These are phyloP conservation scores for Pontederia paniculata DNA, from an alignment of 176 grass and related monocot genomes.

Conservation along the genomic window DNA sequence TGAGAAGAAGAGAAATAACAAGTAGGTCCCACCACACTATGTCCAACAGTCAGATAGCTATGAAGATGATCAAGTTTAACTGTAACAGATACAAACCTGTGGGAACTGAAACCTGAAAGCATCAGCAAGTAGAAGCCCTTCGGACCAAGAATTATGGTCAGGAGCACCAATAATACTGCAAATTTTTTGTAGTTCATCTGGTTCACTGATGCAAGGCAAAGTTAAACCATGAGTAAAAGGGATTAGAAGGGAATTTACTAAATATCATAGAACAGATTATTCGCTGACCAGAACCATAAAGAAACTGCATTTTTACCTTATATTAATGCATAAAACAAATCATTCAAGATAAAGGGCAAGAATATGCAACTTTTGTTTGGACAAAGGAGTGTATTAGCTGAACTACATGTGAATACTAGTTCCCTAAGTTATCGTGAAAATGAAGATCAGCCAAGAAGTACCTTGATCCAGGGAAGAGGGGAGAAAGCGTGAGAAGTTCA, in stretches of 20 bases:
- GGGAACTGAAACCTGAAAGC: constrained; percentile 84
- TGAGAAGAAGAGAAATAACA: not conserved
- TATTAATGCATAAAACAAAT: no score
- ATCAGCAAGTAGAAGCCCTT: constrained; percentile 65
- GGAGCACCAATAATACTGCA: constrained; percentile 90
- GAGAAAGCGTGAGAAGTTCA: constrained; percentile 80
- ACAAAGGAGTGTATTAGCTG: no score
- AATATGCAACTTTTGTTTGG: no score
- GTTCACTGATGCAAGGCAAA: constrained; percentile 36
- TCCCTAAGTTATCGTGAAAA: no score
- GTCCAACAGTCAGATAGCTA: not conserved
- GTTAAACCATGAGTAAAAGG: no score
- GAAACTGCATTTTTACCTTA: no score
- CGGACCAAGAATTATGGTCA: constrained; percentile 59
- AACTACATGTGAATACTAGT: no score
- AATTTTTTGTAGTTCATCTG: constrained; percentile 90
- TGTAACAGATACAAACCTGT: constrained; percentile 20
- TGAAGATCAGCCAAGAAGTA: constrained; percentile 9
- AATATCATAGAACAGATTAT: no score
- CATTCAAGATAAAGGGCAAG: no score
- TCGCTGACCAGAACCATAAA: no score
- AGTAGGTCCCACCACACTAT: not conserved
- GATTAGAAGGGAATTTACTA: no score
- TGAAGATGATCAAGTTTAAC: not conserved
- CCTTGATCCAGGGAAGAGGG: constrained; percentile 95